phyloP scores from a whole-genome alignment of 2,329 filamentous ascomycete genomes.

The Pseudogymnoascus sp. region DNA sequence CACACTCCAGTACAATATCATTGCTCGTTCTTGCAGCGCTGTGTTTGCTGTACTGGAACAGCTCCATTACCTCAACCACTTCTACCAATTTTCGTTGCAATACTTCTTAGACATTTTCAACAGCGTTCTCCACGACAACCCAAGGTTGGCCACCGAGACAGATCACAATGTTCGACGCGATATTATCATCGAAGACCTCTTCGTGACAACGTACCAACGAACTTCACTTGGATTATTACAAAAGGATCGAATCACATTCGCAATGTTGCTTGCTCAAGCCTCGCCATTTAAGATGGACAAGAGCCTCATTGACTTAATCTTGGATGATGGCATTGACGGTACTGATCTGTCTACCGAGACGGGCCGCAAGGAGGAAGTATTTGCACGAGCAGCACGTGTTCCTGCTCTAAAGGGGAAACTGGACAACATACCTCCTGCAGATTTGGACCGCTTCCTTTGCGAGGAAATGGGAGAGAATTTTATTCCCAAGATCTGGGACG shows the following conservation, averaged over 20 bases:
- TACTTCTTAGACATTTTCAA: conserved; percentile 99
- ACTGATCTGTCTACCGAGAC: conserved; percentile 68
- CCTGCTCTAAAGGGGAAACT: conserved; percentile 67
- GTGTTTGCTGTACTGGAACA: conserved; percentile 97
- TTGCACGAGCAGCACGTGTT: conserved; percentile 62
- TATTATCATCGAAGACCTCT: conserved; percentile 84
- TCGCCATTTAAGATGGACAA: conserved; percentile 97
- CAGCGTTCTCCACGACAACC: conserved; percentile 75
- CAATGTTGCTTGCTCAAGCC: conserved; percentile 89
- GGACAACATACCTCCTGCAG: conserved; percentile 49
- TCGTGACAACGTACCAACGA: conserved; percentile 83
- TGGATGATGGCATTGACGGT: conserved; percentile 70
- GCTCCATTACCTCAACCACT: conserved; percentile 96
- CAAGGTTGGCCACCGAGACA: conserved; percentile 60
- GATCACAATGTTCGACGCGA: conserved; percentile 77
- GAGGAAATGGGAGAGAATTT: conserved; percentile 82
- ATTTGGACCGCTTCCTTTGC: conserved; percentile 75
- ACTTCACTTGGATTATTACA: conserved; percentile 91
- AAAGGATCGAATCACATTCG: conserved; percentile 88
- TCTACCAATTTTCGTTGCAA: conserved; percentile 97
- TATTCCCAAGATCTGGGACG: conserved; percentile 71
- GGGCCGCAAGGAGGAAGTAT: conserved; percentile 58
- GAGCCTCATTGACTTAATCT: conserved; percentile 73
- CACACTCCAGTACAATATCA: conserved; percentile 86
- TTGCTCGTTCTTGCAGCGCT: conserved; percentile 90